Percentiles rank a stretch among this genome's conserved stretches.
phyloP scores from a whole-genome alignment of 2,329 filamentous ascomycete genomes.

The Paramyrothecium roridum region DNA sequence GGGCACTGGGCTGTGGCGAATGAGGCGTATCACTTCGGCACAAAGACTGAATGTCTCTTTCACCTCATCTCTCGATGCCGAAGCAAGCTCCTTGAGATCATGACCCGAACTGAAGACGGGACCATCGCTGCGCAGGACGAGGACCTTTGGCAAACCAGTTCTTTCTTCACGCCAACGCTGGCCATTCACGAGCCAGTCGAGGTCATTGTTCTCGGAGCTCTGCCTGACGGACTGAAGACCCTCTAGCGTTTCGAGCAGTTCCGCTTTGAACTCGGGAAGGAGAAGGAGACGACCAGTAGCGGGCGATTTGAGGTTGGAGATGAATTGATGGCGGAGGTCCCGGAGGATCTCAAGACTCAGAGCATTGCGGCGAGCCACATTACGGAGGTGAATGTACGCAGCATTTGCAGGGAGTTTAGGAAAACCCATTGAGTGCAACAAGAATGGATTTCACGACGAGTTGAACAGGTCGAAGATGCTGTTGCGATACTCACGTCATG shows the following conservation, averaged over 20 bases:
- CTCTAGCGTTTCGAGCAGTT: not conserved
- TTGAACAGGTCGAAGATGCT: too few relatives aligned
- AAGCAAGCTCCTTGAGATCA: constrained; percentile 15
- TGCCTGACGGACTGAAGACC: not conserved
- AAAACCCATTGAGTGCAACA: too few relatives aligned
- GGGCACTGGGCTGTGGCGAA: constrained; percentile 14
- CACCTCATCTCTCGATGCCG: constrained; percentile 8
- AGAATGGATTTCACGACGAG: too few relatives aligned
- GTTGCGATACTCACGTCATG: too few relatives aligned
- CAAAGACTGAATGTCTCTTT: constrained; percentile 14
- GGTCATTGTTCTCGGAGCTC: not conserved
- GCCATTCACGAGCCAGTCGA: constrained; percentile 14
- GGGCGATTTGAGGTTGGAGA: not conserved
- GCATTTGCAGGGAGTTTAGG: not conserved
- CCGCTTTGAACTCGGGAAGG: not conserved
- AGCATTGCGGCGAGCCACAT: not conserved
- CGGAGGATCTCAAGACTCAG: not conserved
- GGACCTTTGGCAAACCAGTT: constrained; percentile 11
- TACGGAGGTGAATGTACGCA: not conserved
- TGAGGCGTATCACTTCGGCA: constrained; percentile 16
- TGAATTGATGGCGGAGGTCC: not conserved
- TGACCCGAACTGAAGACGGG: constrained; percentile 18
- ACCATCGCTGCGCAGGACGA: constrained; percentile 17
- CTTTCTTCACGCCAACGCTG: constrained; percentile 16
- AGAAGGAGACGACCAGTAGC: not conserved